Conservation (phyloP, 129 eudicot species). For the Ambrosia artemisiifolia region DNA sequence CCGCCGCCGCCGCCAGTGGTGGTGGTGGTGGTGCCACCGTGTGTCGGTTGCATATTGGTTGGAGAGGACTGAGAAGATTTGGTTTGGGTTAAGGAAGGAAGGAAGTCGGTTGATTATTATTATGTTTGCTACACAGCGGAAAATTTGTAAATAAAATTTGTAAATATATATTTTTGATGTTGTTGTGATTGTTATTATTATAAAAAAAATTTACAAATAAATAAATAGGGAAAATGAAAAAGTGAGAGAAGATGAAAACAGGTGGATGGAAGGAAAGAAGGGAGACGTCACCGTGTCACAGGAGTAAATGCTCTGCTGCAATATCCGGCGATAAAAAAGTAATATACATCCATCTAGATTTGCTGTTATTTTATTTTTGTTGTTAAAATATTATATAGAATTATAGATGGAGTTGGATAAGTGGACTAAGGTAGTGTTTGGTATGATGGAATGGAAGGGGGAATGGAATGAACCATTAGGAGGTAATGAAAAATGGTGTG, state of each 20-base stretch:
- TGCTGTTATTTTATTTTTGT: neutral
- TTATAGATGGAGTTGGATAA: no score
- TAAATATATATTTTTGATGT: no score
- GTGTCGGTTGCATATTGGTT: slow-evolving; percentile 52
- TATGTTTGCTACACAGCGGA: neutral
- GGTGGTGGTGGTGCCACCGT: slow-evolving; percentile 25
- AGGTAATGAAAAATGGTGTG: no score
- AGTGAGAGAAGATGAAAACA: neutral
- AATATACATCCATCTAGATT: neutral
- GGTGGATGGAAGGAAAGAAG: slow-evolving; percentile 26
- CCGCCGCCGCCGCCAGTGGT: slow-evolving; percentile 36
- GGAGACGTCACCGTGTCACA: slow-evolving; percentile 24
- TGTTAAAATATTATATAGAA: no score
- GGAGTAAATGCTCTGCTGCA: slow-evolving; percentile 23
- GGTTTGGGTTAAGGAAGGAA: slow-evolving; percentile 4
- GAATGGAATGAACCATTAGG: no score
- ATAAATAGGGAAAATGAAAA: neutral
- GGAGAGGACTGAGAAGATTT: neutral
- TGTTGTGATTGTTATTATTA: no score
- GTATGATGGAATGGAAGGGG: no score
- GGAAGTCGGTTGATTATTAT: slow-evolving; percentile 5
- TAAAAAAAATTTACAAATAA: no score
- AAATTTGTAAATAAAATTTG: neutral
- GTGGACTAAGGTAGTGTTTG: no score
- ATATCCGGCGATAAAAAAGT: slow-evolving; percentile 19